These are phyloP conservation scores for Phaseolus lunatus DNA, from an alignment of 306 rosid genomes.

Conservation along the genomic window DNA sequence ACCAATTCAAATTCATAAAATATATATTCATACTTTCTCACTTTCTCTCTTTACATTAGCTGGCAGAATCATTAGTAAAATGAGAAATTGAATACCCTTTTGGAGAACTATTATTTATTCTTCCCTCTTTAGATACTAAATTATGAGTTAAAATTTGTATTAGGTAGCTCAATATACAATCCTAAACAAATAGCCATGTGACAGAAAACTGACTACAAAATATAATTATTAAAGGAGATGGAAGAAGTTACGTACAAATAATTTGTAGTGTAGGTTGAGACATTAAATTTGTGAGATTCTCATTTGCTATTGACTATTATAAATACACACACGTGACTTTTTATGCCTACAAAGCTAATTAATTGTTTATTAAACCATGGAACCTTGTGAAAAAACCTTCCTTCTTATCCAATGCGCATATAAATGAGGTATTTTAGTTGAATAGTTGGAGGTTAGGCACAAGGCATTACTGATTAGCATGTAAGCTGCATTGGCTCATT, in stretches of 20 bases:
- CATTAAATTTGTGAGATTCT: not conserved
- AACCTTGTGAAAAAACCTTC: not conserved
- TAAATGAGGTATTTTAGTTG: conserved; percentile 3
- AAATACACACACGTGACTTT: not conserved
- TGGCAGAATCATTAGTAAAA: too few relatives aligned
- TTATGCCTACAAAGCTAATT: not conserved
- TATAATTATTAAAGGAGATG: not conserved
- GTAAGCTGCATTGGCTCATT: conserved; percentile 30
- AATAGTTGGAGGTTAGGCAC: conserved; percentile 43
- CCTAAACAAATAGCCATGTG: not conserved
- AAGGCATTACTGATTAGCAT: conserved; percentile 35
- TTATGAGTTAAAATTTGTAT: not conserved
- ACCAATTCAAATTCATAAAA: too few relatives aligned
- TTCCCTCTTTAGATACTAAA: not conserved
- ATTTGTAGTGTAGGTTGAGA: too few relatives aligned
- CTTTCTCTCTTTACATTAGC: too few relatives aligned
- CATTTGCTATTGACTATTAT: not conserved
- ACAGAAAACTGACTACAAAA: not conserved
- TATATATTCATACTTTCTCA: too few relatives aligned
- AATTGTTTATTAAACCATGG: not conserved
- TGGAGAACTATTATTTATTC: not conserved
- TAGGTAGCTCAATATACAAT: not conserved
- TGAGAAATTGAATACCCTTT: not conserved
- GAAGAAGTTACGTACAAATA: not conserved
- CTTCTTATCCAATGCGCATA: conserved; percentile 30